Percentiles rank a stretch among this genome's conserved stretches.
These are phyloP conservation scores for Thraustochytrium striatum DNA, from an alignment of 352 stramenopile genomes.

Conservation along the genomic window DNA sequence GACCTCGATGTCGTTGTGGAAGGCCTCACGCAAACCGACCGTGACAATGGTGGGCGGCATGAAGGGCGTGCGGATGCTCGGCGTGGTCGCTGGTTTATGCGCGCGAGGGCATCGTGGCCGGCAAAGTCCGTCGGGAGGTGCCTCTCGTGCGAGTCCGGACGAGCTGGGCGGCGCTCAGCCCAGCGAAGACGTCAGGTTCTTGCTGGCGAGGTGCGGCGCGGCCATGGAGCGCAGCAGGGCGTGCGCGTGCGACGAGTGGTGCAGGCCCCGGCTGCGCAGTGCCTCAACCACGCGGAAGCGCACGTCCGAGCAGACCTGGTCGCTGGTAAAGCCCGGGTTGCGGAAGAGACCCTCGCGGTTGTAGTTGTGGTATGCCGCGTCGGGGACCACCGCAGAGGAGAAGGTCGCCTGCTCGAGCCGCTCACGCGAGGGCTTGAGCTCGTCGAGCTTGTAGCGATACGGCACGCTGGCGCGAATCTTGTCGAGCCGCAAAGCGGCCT, in stretches of 20 bases:
- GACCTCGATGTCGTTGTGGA: constrained; percentile 21
- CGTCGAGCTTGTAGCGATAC: constrained; percentile 23
- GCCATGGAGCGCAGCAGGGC: not conserved
- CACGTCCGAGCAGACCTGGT: constrained; percentile 14
- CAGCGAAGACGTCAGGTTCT: constrained; percentile 3
- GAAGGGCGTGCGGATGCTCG: not conserved
- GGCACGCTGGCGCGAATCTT: not conserved
- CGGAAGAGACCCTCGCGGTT: constrained; percentile 13
- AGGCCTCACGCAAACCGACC: constrained; percentile 15
- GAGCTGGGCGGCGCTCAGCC: not conserved
- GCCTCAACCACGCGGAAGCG: constrained; percentile 25
- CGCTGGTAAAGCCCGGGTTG: constrained; percentile 20
- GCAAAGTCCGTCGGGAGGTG: constrained; percentile 21
- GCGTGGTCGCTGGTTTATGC: constrained; percentile 6
- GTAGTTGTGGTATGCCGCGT: constrained; percentile 39
- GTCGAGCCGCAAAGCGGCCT: not conserved
- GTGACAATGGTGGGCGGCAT: constrained; percentile 21
- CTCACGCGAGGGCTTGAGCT: constrained; percentile 4
- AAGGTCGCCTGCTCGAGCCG: constrained; percentile 19
- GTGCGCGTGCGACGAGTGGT: constrained; percentile 31
- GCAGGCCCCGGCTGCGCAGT: constrained; percentile 1
- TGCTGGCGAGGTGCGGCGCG: not conserved
- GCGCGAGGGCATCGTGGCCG: not conserved
- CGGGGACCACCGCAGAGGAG: constrained; percentile 32
- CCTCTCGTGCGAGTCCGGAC: constrained; percentile 2